A percentile compares a stretch with the other conserved stretches of the same genome.
Evolutionary conservation across 176 grass and related monocot species (phyloP).

Genomic region (Poa pratensis): DNA sequence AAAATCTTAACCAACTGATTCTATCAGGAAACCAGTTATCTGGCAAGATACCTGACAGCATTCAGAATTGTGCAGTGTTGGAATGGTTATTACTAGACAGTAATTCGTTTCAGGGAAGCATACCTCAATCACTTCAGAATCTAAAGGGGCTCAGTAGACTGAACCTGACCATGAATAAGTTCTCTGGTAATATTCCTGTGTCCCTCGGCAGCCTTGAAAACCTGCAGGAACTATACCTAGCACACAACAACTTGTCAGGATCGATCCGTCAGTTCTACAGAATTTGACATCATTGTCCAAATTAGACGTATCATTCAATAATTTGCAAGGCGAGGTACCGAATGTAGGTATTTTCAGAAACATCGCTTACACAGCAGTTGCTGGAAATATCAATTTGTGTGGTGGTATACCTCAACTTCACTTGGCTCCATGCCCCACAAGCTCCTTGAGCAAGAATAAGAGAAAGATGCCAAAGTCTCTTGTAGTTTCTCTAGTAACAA

Average conservation of each 20-base stretch:
- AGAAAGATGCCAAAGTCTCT: too few species aligned
- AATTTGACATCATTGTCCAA: neutral
- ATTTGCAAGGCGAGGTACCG: too few species aligned
- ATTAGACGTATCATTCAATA: neutral
- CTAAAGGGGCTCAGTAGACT: neutral
- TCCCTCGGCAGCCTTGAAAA: neutral
- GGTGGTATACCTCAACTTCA: too few species aligned
- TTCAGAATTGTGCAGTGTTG: neutral
- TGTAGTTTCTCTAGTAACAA: too few species aligned
- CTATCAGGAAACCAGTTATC: neutral
- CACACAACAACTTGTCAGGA: neutral
- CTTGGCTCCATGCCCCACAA: too few species aligned
- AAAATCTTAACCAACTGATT: neutral
- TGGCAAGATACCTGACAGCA: neutral
- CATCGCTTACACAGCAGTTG: too few species aligned
- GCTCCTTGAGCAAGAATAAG: too few species aligned
- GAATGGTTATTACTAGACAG: neutral
- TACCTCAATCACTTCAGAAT: neutral
- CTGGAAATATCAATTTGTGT: too few species aligned
- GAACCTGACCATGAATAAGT: neutral
- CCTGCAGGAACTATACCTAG: neutral
- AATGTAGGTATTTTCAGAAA: too few species aligned
- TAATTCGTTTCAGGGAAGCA: neutral
- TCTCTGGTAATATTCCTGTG: neutral
- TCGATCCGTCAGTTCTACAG: neutral